These are phyloP conservation scores for Homolaphlyctis polyrhiza DNA, from an alignment of 371 early-diverging fungal genomes.

Conservation along the genomic window DNA sequence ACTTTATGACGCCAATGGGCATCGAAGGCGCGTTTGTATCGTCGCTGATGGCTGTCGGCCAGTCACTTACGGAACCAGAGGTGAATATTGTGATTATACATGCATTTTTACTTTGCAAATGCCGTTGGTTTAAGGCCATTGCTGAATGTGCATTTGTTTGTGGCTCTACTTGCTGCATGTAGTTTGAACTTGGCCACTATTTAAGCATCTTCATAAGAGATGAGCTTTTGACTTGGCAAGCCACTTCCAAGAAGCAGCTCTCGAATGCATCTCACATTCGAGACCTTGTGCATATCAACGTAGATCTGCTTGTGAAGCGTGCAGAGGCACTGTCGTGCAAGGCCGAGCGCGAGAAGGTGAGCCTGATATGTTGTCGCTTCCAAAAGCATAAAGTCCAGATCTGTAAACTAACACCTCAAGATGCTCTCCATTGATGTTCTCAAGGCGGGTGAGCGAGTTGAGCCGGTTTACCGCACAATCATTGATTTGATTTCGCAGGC, in stretches of 20 bases:
- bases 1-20: conserved; percentile 86
- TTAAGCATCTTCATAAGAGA: conserved; percentile 83
- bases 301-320: conserved; percentile 64
- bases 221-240: conserved; percentile 77
- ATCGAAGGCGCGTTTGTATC: conserved; percentile 87
- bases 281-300: conserved; percentile 60
- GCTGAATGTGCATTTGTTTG: not conserved
- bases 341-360: conserved; percentile 70
- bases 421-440: not conserved
- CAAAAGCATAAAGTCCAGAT: no score
- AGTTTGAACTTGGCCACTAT: conserved; percentile 79
- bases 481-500: conserved; percentile 86
- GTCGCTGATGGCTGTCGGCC: conserved; percentile 73
- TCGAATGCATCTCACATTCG: conserved; percentile 60
- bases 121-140: no score
- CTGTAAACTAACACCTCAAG: conserved; percentile 1
- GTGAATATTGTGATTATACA: conserved; percentile 12
- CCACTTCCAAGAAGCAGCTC: conserved; percentile 41
- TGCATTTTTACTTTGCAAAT: no score
- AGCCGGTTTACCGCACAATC: conserved; percentile 70
- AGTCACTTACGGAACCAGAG: conserved; percentile 70
- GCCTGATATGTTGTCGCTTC: no score
- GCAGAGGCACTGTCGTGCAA: conserved; percentile 70
- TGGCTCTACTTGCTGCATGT: not conserved
- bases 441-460: conserved; percentile 33